Conservation (phyloP, 202 grass and related monocot species). For the Eragrostis tef region DNA sequence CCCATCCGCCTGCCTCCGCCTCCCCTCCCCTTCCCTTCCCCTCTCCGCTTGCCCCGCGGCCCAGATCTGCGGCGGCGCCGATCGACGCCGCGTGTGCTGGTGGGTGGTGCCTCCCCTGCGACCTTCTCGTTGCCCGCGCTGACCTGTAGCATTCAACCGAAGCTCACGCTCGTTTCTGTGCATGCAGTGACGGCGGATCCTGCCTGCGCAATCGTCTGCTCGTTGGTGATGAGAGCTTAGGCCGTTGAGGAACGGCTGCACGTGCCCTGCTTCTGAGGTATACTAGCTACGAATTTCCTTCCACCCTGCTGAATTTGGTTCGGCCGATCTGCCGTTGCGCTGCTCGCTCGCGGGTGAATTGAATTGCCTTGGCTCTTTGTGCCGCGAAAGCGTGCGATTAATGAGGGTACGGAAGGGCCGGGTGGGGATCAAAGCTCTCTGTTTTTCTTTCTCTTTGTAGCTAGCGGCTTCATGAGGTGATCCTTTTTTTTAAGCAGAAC, state of each 20-base stretch:
- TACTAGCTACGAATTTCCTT: not conserved
- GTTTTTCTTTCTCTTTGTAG: not conserved
- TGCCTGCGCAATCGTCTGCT: not conserved
- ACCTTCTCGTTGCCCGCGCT: too few species aligned
- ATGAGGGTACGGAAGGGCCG: not conserved
- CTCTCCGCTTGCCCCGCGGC: constrained; percentile 10
- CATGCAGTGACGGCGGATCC: constrained; percentile 26
- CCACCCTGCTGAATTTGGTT: not conserved
- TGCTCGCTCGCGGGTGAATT: not conserved
- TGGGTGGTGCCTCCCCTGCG: not conserved
- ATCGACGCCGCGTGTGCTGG: constrained; percentile 13
- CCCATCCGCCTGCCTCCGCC: not conserved
- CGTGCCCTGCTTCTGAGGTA: constrained; percentile 27
- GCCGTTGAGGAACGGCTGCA: not conserved
- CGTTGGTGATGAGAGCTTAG: constrained; percentile 25
- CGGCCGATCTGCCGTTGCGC: constrained; percentile 14
- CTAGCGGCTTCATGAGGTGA: not conserved
- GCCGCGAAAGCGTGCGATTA: not conserved
- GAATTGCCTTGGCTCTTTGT: not conserved
- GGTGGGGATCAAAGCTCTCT: not conserved
- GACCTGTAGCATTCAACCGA: not conserved
- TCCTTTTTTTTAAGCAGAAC: not conserved
- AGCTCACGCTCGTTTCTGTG: not conserved
- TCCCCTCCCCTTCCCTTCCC: not conserved
- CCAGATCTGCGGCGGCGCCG: constrained; percentile 38